A percentile compares a stretch with the other conserved stretches of the same genome.
Evolutionary conservation across 2,329 filamentous ascomycete genomes (phyloP).

Genomic region (Trichoderma arundinaceum): DNA sequence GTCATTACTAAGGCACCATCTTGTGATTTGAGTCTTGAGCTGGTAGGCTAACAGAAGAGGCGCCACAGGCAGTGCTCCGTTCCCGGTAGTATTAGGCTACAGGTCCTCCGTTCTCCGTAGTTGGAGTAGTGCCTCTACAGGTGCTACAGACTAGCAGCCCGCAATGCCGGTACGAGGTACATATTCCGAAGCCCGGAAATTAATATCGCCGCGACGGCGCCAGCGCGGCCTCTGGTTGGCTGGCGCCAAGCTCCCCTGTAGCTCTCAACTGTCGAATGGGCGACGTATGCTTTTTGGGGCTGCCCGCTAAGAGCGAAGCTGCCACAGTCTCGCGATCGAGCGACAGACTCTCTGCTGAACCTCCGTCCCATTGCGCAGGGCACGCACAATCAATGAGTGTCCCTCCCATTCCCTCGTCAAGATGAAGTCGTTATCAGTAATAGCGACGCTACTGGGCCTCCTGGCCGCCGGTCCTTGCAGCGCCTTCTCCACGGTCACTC

Average conservation of each 20-base stretch:
- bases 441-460: conserved; percentile 65
- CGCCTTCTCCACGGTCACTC: conserved; percentile 61
- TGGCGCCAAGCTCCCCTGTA: conserved; percentile 37
- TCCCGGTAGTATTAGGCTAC: too few species aligned
- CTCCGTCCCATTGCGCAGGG: conserved; percentile 35
- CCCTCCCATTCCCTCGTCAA: conserved; percentile 39
- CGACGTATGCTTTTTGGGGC: conserved; percentile 47
- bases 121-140: too few species aligned
- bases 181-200: conserved; percentile 23
- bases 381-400: conserved; percentile 45
- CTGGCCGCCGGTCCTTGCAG: conserved; percentile 54
- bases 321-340: conserved; percentile 32
- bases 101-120: too few species aligned
- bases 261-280: conserved; percentile 42
- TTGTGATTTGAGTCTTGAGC: too few species aligned
- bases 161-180: background rate
- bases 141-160: too few species aligned
- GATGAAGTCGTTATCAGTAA: conserved; percentile 55
- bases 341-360: conserved; percentile 28
- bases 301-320: conserved; percentile 33
- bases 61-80: too few species aligned
- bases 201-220: conserved; percentile 24
- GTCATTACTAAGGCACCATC: too few species aligned
- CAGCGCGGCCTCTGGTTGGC: conserved; percentile 39
- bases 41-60: too few species aligned